These are phyloP conservation scores for Alternaria rosae DNA, from an alignment of 2,329 filamentous ascomycete species.

Conservation along the genomic window DNA sequence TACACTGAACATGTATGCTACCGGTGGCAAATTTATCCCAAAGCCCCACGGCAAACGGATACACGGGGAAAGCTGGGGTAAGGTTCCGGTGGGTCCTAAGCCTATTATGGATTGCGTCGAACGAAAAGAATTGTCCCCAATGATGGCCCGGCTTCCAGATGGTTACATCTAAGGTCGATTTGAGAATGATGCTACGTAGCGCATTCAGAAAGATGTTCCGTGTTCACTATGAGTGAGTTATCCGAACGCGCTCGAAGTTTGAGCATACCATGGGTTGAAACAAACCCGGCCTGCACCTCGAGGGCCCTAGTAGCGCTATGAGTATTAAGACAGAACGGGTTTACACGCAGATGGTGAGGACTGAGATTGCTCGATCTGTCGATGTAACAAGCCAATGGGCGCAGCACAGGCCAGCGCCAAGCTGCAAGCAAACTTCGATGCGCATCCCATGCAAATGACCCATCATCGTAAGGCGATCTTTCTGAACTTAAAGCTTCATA, in stretches of 20 bases:
- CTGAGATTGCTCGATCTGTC: background rate
- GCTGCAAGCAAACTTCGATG: slow-evolving; percentile 15
- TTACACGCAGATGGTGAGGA: background rate
- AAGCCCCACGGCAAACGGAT: background rate
- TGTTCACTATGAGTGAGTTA: background rate
- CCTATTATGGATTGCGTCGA: slow-evolving; percentile 4
- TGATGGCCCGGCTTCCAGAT: background rate
- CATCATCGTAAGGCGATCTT: background rate
- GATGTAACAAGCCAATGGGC: background rate
- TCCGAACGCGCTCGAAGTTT: background rate
- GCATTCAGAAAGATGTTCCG: background rate
- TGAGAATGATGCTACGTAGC: background rate
- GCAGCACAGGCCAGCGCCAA: slow-evolving; percentile 7
- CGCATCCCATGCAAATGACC: slow-evolving; percentile 3
- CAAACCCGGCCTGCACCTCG: background rate
- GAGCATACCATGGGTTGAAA: background rate
- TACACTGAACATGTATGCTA: slow-evolving; percentile 8
- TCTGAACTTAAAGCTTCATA: background rate
- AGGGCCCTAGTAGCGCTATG: background rate
- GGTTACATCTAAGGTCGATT: background rate
- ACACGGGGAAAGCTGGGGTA: slow-evolving; percentile 6
- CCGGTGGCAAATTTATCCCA: slow-evolving; percentile 4
- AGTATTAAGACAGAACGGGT: background rate
- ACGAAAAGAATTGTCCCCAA: background rate
- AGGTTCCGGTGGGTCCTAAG: slow-evolving; percentile 10